Conservation (phyloP, 1,284 basidiomycete species). For the Apiotrichum mycotoxinovorans region DNA sequence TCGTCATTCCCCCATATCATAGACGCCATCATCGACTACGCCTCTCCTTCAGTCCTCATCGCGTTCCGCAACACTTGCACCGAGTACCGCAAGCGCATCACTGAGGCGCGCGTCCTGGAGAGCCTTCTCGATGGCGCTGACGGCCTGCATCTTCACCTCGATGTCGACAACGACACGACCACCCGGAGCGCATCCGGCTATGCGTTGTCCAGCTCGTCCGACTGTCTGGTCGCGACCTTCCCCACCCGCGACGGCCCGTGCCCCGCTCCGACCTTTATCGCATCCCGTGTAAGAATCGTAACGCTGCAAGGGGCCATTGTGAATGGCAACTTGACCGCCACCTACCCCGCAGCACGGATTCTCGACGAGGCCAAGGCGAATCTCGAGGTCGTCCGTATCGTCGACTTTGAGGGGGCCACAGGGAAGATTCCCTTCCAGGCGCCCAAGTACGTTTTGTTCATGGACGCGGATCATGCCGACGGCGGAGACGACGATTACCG, state of each 20-base stretch:
- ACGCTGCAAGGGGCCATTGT: neutral
- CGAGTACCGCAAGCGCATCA: neutral
- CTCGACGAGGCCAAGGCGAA: neutral
- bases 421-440: neutral
- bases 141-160: constrained; percentile 1
- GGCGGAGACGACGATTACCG: neutral
- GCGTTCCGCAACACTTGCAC: neutral
- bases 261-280: neutral
- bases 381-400: neutral
- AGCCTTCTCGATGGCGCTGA: neutral
- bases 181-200: neutral
- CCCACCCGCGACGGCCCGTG: neutral
- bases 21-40: neutral
- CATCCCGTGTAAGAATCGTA: neutral
- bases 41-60: neutral
- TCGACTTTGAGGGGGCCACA: constrained; percentile 1
- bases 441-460: constrained; percentile 1
- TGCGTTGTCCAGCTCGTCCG: neutral
- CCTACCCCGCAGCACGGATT: neutral
- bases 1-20: neutral
- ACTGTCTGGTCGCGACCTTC: neutral
- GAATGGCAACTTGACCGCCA: constrained; percentile 13
- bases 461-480: neutral
- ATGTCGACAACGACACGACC: neutral
- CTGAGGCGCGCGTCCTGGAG: neutral